Conservation (phyloP, 2,329 filamentous ascomycete species). For the Zymoseptoria brevis region DNA sequence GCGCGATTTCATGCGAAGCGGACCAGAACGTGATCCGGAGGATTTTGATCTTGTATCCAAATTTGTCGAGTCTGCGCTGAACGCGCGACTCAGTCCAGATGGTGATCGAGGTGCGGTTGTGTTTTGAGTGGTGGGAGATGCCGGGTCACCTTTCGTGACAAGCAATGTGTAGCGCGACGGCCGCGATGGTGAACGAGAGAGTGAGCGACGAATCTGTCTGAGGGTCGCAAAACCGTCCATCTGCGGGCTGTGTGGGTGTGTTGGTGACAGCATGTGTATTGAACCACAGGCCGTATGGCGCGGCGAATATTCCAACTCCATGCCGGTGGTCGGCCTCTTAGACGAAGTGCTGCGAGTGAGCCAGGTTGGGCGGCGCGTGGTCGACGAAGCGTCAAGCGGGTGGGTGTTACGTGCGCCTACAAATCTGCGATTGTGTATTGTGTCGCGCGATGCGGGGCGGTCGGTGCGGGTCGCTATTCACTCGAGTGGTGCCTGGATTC, state of each 20-base stretch:
- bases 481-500: not conserved
- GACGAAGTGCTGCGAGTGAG: slow-evolving; percentile 2
- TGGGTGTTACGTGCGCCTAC: slow-evolving; percentile 4
- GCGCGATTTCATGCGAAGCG: slow-evolving; percentile 43
- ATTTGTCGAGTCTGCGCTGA: slow-evolving; percentile 32
- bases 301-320: slow-evolving; percentile 45
- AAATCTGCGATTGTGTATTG: slow-evolving; percentile 4
- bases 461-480: not conserved
- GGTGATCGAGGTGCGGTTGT: slow-evolving; percentile 30
- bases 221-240: slow-evolving; percentile 77
- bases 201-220: slow-evolving; percentile 72
- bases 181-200: slow-evolving; percentile 91
- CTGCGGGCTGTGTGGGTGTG: slow-evolving; percentile 42
- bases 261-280: slow-evolving; percentile 79
- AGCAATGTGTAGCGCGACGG: slow-evolving; percentile 58
- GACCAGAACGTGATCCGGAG: slow-evolving; percentile 22
- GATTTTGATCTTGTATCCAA: slow-evolving; percentile 40
- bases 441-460: not conserved
- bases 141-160: slow-evolving; percentile 38
- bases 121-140: slow-evolving; percentile 31
- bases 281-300: slow-evolving; percentile 58
- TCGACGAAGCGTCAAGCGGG: not conserved
- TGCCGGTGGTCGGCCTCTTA: slow-evolving; percentile 15
- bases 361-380: not conserved
- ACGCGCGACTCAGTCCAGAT: slow-evolving; percentile 37